Evolutionary conservation across 164 flowering plant genomes (phyloP), one percentile per base, ranked within the genome.

Genomic region (Malania oleifera): DNA sequence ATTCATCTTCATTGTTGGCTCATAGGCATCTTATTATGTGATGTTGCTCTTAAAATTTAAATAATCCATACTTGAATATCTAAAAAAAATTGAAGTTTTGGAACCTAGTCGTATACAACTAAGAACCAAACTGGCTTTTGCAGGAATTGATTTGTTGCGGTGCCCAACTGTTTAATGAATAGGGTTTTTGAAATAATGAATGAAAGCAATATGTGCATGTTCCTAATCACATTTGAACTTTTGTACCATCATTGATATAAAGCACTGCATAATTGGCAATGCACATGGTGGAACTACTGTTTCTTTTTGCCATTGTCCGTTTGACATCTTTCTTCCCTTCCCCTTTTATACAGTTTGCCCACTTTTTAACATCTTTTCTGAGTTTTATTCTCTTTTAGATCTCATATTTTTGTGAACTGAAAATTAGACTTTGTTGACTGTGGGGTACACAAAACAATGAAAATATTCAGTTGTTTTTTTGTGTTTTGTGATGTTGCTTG

Each of bases 31-130:
- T 37, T 8, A 8, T 2, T 26, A 45, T 31, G 35, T 31, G 48
- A 0, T 29, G 38, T 19, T 66, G 15, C 59, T 40, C n/a, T n/a
- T n/a, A n/a, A n/a, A n/a, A n/a, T n/a, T 54, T 58, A 8, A 15
- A 50, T 26, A 11, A 57, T 23, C 38, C 8, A 25, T 45, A 25
- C 50, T 38, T 64, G 63, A 23, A 24, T 60, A 22, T 45, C 43
- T 34, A 7, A 14, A 11, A 5, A 40, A 45, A 37, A n/a, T n/a
- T 44, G 20, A 43, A 53, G 60, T n/a, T 54, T 41, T 52, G 51
- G 57, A 60, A 44, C 49, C 17, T 54, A 18, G 43, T 35, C 39
- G 5, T 20, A 19, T 55, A 0, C 25, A 43, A 26, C 57, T 26
- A 6, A 56, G 37, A 52, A 56, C 22, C 47, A 22, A 19, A 1